Conservation (phyloP, 2,329 filamentous ascomycete species). For the Aulographum hederae region DNA sequence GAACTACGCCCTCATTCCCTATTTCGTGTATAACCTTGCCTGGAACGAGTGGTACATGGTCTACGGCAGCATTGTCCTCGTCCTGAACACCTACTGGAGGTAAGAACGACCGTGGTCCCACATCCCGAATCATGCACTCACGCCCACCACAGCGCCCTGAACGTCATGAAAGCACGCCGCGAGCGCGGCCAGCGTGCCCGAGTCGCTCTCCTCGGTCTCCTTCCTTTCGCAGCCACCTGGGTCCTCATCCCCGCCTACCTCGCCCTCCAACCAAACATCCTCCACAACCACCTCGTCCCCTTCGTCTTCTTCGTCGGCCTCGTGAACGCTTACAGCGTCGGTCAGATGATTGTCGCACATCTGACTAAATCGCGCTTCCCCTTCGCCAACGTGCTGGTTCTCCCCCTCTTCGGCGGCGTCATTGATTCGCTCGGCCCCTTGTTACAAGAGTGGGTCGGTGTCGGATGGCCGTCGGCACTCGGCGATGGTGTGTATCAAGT, state of each 20-base stretch:
- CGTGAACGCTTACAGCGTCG: constrained; percentile 87
- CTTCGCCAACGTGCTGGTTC: constrained; percentile 67
- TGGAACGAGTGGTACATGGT: constrained; percentile 90
- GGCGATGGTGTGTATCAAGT: constrained; percentile 64
- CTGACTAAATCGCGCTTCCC: constrained; percentile 77
- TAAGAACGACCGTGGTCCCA: too few relatives aligned
- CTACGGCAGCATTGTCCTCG: constrained; percentile 63
- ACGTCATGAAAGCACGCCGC: constrained; percentile 69
- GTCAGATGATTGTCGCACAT: constrained; percentile 90
- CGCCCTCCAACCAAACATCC: constrained; percentile 66
- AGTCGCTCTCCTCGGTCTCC: constrained; percentile 61
- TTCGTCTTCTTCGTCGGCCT: constrained; percentile 80
- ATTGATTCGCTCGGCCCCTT: constrained; percentile 63
- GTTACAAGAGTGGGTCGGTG: constrained; percentile 26
- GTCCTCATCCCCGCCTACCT: constrained; percentile 59
- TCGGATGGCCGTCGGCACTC: constrained; percentile 21
- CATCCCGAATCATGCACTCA: constrained; percentile 1
- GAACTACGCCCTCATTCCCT: constrained; percentile 43
- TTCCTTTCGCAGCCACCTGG: constrained; percentile 71
- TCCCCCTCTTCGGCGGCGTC: constrained; percentile 63
- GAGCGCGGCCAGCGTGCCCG: constrained; percentile 53
- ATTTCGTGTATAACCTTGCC: constrained; percentile 55
- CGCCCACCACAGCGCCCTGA: constrained; percentile 40
- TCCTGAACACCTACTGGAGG: constrained; percentile 68
- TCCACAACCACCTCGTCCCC: constrained; percentile 67